phyloP scores from a whole-genome alignment of 2,329 filamentous ascomycete genomes.

The Trichoderma aggressivum region DNA sequence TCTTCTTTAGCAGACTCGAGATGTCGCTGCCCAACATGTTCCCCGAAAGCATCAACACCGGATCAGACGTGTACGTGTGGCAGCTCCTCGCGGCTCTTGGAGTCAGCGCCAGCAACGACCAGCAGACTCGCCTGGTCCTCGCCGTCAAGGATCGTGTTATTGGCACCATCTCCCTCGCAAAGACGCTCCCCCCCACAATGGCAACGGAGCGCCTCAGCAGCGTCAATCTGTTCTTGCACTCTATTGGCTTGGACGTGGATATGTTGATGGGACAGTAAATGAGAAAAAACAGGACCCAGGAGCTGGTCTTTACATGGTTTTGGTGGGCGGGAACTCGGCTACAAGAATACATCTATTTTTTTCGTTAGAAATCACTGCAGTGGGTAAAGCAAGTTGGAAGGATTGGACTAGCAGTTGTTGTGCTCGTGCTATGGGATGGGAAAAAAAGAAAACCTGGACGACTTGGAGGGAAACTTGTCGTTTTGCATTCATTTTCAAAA shows the following conservation, averaged over 20 bases:
- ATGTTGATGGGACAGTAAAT: slow-evolving; percentile 46
- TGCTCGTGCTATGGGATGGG: not conserved
- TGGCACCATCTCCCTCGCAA: slow-evolving; percentile 85
- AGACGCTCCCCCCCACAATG: slow-evolving; percentile 85
- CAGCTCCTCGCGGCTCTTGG: slow-evolving; percentile 95
- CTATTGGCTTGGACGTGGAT: slow-evolving; percentile 97
- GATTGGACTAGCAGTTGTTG: slow-evolving; percentile 3
- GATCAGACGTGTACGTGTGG: slow-evolving; percentile 96
- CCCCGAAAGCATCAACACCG: slow-evolving; percentile 83
- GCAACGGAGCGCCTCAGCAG: slow-evolving; percentile 78
- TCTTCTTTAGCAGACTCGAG: slow-evolving; percentile 83
- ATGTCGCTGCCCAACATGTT: slow-evolving; percentile 82
- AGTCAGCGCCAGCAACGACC: slow-evolving; percentile 86
- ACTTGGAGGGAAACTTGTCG: slow-evolving; percentile 7
- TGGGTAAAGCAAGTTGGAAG: slow-evolving; percentile 7
- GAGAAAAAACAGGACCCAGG: not conserved
- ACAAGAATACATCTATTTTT: not conserved
- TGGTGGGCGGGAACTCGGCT: not conserved
- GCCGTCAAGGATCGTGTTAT: slow-evolving; percentile 98
- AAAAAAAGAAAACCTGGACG: not conserved
- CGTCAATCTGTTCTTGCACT: slow-evolving; percentile 97
- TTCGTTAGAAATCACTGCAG: not conserved
- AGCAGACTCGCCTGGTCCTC: slow-evolving; percentile 90
- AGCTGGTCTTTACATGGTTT: not conserved
- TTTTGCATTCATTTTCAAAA: not conserved